Evolutionary conservation across 2,329 filamentous ascomycete genomes (phyloP), one percentile per base, ranked within the genome.

Genomic region (Stylonectria norvegica): DNA sequence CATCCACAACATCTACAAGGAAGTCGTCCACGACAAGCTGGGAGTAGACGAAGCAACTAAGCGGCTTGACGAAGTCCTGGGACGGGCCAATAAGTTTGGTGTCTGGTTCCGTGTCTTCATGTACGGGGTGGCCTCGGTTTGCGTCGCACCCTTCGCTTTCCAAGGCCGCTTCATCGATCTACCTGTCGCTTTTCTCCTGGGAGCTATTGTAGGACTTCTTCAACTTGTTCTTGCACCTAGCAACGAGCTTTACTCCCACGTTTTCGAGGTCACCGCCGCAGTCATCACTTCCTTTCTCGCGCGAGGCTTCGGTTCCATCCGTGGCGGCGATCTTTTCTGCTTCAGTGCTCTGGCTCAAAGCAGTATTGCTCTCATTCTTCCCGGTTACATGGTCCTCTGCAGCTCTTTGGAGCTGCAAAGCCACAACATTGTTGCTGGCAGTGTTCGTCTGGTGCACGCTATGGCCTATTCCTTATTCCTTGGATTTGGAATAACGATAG

Each of bases 141-240:
- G 73, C 5, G 87, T 93, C 1, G 87, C 85, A 0, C 86, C 86
- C 0, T 93, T 93, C 55, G 86, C 85, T 4, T 94, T 93, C 57
- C 71, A 81, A 40, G 86, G 85, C 3, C 78, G 86, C 4, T 78
- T 83, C 28, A 84, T 91, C 54, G 89, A 94, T 59, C 68, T 93
- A 43, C 86, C 86, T 0, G 75, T 90, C 19, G 81, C 82, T 15
- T 93, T 93, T 59, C 40, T 88, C 1, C 73, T 94, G 1, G 88
- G 89, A 2, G 83, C 79, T 55, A 68, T 90, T 14, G 73, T 94
- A 0, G 88, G 87, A 1, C 65, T 83, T 38, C 68, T 94, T 34
- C 86, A 93, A 56, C 76, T 91, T 8, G 76, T 88, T 19, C 68
- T 89, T 5, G 83, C 86, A 0, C 86, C 88, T 0, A 78, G 73